Conservation (phyloP, 495 filamentous ascomycete species). For the Letharia lupina region DNA sequence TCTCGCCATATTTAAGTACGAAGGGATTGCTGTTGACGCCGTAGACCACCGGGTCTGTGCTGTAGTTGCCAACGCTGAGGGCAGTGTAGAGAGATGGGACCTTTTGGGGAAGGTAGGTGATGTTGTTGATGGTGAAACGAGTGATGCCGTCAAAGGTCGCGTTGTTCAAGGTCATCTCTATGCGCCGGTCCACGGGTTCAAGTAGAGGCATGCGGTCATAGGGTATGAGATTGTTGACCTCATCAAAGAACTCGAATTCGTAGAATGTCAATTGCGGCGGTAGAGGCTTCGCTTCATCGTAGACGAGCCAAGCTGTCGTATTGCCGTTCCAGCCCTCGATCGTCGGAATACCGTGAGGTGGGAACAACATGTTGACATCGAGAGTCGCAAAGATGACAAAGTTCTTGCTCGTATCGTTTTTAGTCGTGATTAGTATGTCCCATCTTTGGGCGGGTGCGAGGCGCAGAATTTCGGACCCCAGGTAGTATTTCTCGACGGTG, state of each 20-base stretch:
- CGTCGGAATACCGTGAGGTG: conserved; percentile 1
- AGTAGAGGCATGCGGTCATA: conserved; percentile 39
- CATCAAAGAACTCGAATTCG: conserved; percentile 41
- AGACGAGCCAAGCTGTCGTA: conserved; percentile 71
- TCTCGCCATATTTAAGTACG: conserved; percentile 56
- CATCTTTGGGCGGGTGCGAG: conserved; percentile 63
- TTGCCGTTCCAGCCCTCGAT: conserved; percentile 50
- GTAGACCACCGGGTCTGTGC: conserved; percentile 60
- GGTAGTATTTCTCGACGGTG: conserved; percentile 48
- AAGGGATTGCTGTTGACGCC: conserved; percentile 63
- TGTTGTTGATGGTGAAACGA: conserved; percentile 53
- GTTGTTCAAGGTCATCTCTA: conserved; percentile 37
- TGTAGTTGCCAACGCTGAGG: conserved; percentile 52
- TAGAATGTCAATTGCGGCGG: conserved; percentile 48
- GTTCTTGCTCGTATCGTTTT: conserved; percentile 54
- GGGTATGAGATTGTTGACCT: conserved; percentile 40
- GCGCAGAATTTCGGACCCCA: conserved; percentile 42
- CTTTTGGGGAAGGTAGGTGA: conserved; percentile 63
- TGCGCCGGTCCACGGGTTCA: conserved; percentile 31
- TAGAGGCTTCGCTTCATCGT: conserved; percentile 51
- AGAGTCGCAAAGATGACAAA: conserved; percentile 58
- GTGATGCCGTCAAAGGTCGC: conserved; percentile 33
- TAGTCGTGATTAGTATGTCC: conserved; percentile 58
- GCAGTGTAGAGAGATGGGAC: conserved; percentile 76
- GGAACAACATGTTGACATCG: conserved; percentile 33